Conservation (phyloP, 495 filamentous ascomycete genomes). For the Neohortaea acidophila region DNA sequence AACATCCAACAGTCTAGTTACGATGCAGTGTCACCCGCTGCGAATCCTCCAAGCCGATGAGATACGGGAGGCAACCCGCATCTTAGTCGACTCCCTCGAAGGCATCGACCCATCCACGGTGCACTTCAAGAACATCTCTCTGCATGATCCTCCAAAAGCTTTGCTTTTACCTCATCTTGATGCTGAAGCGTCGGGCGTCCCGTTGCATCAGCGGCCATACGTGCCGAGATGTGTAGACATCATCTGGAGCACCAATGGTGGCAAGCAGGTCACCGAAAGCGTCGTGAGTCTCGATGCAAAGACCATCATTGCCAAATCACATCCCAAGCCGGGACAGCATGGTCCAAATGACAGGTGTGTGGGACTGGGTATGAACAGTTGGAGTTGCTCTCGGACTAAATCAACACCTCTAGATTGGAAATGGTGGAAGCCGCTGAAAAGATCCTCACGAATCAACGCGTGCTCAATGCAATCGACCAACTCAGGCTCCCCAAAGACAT, state of each 20-base stretch:
- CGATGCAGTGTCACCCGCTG: too few relatives aligned
- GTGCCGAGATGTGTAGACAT: conserved; percentile 12
- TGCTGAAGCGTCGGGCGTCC: conserved; percentile 11
- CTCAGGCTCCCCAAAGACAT: conserved; percentile 7
- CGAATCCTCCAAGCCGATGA: too few relatives aligned
- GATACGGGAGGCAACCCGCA: too few relatives aligned
- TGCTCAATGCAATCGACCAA: conserved; percentile 10
- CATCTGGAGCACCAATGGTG: conserved; percentile 8
- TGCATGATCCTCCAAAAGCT: conserved; percentile 16
- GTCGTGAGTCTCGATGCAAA: conserved; percentile 8
- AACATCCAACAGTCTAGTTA: too few relatives aligned
- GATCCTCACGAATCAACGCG: conserved; percentile 6
- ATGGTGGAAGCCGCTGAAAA: conserved; percentile 1
- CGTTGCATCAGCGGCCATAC: conserved; percentile 3
- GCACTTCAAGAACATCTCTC: conserved; percentile 14
- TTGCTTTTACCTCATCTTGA: conserved; percentile 14
- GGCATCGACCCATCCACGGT: neutral
- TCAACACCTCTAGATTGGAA: conserved; percentile 1
- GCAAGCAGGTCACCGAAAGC: conserved; percentile 9
- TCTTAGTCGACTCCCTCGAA: too few relatives aligned
- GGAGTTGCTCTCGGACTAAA: too few relatives aligned
- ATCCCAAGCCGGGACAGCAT: conserved; percentile 5
- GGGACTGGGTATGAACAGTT: too few relatives aligned
- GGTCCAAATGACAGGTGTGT: conserved; percentile 8
- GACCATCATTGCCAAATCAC: conserved; percentile 1